phyloP scores from a whole-genome alignment of 768 basidiomycete species.

The Trametes cubensis region DNA sequence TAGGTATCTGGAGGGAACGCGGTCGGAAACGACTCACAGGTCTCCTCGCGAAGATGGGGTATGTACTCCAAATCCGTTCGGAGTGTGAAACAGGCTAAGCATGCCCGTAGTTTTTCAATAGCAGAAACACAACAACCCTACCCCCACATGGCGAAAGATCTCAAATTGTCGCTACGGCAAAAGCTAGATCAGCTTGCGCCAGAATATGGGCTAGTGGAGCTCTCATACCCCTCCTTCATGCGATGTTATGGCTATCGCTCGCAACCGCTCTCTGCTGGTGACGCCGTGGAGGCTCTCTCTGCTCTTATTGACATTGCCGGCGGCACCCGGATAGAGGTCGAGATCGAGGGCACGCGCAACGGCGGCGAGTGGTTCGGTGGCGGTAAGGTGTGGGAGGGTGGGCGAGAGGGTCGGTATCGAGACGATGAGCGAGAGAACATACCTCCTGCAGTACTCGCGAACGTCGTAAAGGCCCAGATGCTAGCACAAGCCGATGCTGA shows the following conservation, averaged over 20 bases:
- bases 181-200: conserved; percentile 91
- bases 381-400: conserved; percentile 72
- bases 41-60: conserved; percentile 99
- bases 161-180: conserved; percentile 76
- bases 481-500: conserved; percentile 18
- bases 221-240: conserved; percentile 91
- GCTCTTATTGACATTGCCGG: conserved; percentile 90
- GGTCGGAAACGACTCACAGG: conserved; percentile 89
- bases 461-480: conserved; percentile 32
- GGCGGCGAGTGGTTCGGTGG: conserved; percentile 98
- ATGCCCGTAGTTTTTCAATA: conserved; percentile 75
- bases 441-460: conserved; percentile 35
- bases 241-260: conserved; percentile 90
- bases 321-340: conserved; percentile 89
- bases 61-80: conserved; percentile 28
- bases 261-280: conserved; percentile 87
- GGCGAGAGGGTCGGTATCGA: conserved; percentile 39
- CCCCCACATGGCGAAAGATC: conserved; percentile 94
- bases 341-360: conserved; percentile 82
- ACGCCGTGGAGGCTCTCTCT: conserved; percentile 87
- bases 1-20: conserved; percentile 95
- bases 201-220: conserved; percentile 92
- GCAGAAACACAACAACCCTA: conserved; percentile 93
- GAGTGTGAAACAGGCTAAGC: background rate
- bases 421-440: conserved; percentile 47